A percentile compares a stretch with the other conserved stretches of the same genome.
Conservation (phyloP, 495 filamentous ascomycete species). For the Lophiostoma macrostomum region DNA sequence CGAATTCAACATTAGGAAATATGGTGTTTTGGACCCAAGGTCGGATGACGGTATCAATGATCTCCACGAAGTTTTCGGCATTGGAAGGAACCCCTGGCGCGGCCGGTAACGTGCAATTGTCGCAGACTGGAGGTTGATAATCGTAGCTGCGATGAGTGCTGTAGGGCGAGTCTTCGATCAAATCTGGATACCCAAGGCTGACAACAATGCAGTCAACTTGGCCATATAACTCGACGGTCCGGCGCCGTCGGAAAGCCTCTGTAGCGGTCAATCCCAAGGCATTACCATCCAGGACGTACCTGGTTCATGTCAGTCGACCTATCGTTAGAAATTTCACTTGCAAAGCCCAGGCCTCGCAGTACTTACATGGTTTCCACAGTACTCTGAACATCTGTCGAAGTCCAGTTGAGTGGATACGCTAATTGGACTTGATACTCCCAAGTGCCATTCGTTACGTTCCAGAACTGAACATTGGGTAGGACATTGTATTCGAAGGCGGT, state of each 20-base stretch:
- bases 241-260: slow-evolving; percentile 26
- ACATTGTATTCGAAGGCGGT: slow-evolving; percentile 11
- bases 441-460: slow-evolving; percentile 16
- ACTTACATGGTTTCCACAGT: slow-evolving; percentile 25
- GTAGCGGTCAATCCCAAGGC: slow-evolving; percentile 17
- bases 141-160: slow-evolving; percentile 8
- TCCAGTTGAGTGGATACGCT: slow-evolving; percentile 25
- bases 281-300: slow-evolving; percentile 29
- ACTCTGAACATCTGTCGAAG: slow-evolving; percentile 5
- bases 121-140: slow-evolving; percentile 22
- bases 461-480: slow-evolving; percentile 16
- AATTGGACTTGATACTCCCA: slow-evolving; percentile 25
- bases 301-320: background rate
- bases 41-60: slow-evolving; percentile 12
- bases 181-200: slow-evolving; percentile 15
- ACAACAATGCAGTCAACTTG: slow-evolving; percentile 21
- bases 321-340: background rate
- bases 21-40: slow-evolving; percentile 12
- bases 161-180: slow-evolving; percentile 17
- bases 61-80: slow-evolving; percentile 19
- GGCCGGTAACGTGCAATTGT: slow-evolving; percentile 10
- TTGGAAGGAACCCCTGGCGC: slow-evolving; percentile 18
- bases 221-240: slow-evolving; percentile 19
- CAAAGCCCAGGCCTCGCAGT: no score
- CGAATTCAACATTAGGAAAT: slow-evolving; percentile 16